Evolutionary conservation across 192 early-diverging fungal species (phyloP).

Genomic region (Neocallimastix lanati): DNA sequence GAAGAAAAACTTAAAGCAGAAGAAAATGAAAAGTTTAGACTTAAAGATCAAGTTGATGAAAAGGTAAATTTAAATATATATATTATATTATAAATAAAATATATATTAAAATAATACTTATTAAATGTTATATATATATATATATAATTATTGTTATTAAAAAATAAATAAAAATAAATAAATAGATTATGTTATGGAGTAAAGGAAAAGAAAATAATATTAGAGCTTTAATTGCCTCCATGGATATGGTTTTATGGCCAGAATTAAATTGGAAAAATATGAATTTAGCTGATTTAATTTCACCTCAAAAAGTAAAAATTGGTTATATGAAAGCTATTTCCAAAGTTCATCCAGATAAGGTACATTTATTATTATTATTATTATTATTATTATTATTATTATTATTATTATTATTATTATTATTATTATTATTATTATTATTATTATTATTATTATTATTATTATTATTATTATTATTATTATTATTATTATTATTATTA

Average conservation of each 20-base stretch:
- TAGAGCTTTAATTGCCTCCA: conserved; percentile 63
- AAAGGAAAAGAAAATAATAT: conserved; percentile 79
- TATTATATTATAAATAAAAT: too few relatives aligned
- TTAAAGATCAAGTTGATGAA: conserved; percentile 63
- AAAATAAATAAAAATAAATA: too few relatives aligned
- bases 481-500: too few relatives aligned
- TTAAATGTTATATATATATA: too few relatives aligned
- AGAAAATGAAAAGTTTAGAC: conserved; percentile 37
- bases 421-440: conserved; percentile 2
- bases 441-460: too few relatives aligned
- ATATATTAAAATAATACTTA: too few relatives aligned
- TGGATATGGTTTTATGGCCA: conserved; percentile 61
- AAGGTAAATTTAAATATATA: conserved; percentile 19
- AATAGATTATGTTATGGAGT: conserved; percentile 47
- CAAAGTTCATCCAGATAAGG: conserved; percentile 90
- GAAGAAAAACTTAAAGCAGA: conserved; percentile 47
- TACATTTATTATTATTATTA: neutral
- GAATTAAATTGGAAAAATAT: conserved; percentile 54
- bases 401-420: conserved; percentile 6
- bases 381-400: neutral
- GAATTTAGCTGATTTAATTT: conserved; percentile 68
- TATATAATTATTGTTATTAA: too few relatives aligned
- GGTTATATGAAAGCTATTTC: conserved; percentile 82
- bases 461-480: too few relatives aligned
- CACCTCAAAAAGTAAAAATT: conserved; percentile 71